phyloP scores from a whole-genome alignment of 2,329 filamentous ascomycete genomes.

The Periconia macrospinosa region DNA sequence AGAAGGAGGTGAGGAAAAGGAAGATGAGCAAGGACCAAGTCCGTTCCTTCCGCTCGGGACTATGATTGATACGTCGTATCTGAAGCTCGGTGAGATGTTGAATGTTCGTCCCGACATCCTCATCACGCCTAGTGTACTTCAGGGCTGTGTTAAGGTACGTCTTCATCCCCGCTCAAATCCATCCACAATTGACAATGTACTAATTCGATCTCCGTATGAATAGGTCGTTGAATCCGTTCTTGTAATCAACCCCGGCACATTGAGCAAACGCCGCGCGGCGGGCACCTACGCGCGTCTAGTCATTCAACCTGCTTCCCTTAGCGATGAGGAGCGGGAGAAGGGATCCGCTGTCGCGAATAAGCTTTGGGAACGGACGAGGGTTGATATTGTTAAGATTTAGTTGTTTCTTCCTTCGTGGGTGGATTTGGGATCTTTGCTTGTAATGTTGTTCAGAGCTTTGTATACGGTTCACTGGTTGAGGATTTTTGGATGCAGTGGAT shows the following conservation, averaged over 20 bases:
- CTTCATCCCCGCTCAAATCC: not conserved
- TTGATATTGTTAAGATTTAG: constrained; percentile 79
- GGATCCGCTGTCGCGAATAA: constrained; percentile 67
- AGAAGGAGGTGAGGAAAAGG: constrained; percentile 55
- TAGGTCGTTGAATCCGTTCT: constrained; percentile 90
- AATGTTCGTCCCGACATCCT: constrained; percentile 83
- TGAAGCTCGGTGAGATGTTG: constrained; percentile 90
- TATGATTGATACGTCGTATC: constrained; percentile 78
- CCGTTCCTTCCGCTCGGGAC: constrained; percentile 60
- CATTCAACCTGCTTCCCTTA: constrained; percentile 66
- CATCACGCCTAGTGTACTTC: constrained; percentile 78
- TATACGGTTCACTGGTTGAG: not conserved
- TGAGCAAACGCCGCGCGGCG: constrained; percentile 81
- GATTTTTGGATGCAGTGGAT: not conserved
- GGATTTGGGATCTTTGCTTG: not conserved
- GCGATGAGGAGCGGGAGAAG: constrained; percentile 59
- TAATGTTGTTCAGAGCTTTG: not conserved
- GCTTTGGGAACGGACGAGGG: constrained; percentile 78
- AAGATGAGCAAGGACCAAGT: constrained; percentile 54
- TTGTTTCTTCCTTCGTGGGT: not conserved
- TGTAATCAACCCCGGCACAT: constrained; percentile 83
- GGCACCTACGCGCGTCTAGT: constrained; percentile 85
- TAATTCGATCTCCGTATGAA: not conserved
- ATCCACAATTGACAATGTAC: constrained; percentile 7
- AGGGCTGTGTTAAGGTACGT: constrained; percentile 83